A percentile compares a stretch with the other conserved stretches of the same genome.
These are phyloP conservation scores for Cyberlindnera maritima DNA, from an alignment of 805 yeast genomes.

Conservation along the genomic window DNA sequence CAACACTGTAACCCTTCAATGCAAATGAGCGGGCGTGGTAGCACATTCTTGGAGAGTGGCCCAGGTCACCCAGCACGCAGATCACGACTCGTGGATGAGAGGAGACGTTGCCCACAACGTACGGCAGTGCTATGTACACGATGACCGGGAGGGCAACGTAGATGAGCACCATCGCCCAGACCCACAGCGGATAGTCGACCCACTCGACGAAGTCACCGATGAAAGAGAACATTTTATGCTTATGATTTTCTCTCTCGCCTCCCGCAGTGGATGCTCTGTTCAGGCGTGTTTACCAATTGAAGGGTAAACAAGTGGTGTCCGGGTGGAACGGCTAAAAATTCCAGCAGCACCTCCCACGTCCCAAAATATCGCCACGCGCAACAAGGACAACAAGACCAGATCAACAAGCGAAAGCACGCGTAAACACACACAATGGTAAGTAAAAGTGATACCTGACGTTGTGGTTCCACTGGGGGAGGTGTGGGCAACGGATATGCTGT, in stretches of 20 bases:
- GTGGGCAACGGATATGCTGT: too few relatives aligned
- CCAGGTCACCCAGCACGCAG: slow-evolving; percentile 88
- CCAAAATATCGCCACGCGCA: slow-evolving; percentile 4
- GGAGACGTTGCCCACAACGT: slow-evolving; percentile 33
- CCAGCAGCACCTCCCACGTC: too few relatives aligned
- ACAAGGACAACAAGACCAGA: slow-evolving; percentile 4
- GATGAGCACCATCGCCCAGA: slow-evolving; percentile 42
- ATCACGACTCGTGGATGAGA: slow-evolving; percentile 59
- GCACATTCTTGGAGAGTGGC: slow-evolving; percentile 93
- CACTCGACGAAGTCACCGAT: slow-evolving; percentile 5
- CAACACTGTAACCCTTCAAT: slow-evolving; percentile 67
- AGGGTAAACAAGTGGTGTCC: slow-evolving; percentile 1
- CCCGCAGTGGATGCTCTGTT: too few relatives aligned
- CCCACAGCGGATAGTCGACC: slow-evolving; percentile 35
- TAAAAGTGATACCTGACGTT: too few relatives aligned
- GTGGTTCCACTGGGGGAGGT: too few relatives aligned
- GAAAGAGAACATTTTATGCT: too few relatives aligned
- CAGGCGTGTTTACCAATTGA: neutral
- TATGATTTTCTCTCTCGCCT: too few relatives aligned
- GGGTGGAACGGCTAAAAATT: neutral
- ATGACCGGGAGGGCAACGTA: slow-evolving; percentile 42
- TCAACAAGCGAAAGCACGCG: neutral
- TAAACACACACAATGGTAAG: slow-evolving; percentile 2
- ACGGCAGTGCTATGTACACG: slow-evolving; percentile 34
- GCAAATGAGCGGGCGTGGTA: slow-evolving; percentile 84